A percentile compares a stretch with the other conserved stretches of the same genome.
Conservation (phyloP, 164 flowering plant genomes). For the Berberis thunbergii region DNA sequence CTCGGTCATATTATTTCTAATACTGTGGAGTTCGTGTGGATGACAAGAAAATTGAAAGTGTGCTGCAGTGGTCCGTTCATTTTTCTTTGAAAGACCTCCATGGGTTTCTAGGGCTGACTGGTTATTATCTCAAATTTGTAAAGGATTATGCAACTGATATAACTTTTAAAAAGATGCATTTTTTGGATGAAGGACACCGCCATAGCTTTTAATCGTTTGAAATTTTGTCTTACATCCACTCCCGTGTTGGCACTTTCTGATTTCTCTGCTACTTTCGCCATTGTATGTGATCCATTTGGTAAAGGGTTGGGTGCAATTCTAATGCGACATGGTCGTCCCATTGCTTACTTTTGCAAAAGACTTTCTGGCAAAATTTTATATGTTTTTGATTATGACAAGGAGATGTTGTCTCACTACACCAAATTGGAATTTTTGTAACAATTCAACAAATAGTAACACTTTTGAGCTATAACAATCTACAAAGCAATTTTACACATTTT, state of each 20-base stretch:
- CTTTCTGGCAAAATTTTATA: not conserved
- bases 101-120: slow-evolving; percentile 9
- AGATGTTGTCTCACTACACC: slow-evolving; percentile 2
- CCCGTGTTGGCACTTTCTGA: slow-evolving; percentile 7
- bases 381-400: slow-evolving; percentile 4
- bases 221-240: slow-evolving; percentile 1
- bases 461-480: too few relatives aligned
- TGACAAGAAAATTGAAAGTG: not conserved
- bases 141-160: not conserved
- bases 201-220: not conserved
- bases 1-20: not conserved
- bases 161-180: slow-evolving; percentile 4
- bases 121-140: slow-evolving; percentile 9
- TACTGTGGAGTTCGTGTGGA: not conserved
- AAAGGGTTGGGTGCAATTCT: slow-evolving; percentile 5
- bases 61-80: not conserved
- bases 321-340: not conserved
- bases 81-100: not conserved
- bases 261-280: not conserved
- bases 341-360: slow-evolving; percentile 5
- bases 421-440: too few relatives aligned
- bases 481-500: too few relatives aligned
- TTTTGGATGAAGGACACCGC: not conserved
- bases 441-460: too few relatives aligned
- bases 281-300: slow-evolving; percentile 5